Conservation (phyloP, 163 green algal species). For the Chlamydomonas reinhardtii region DNA sequence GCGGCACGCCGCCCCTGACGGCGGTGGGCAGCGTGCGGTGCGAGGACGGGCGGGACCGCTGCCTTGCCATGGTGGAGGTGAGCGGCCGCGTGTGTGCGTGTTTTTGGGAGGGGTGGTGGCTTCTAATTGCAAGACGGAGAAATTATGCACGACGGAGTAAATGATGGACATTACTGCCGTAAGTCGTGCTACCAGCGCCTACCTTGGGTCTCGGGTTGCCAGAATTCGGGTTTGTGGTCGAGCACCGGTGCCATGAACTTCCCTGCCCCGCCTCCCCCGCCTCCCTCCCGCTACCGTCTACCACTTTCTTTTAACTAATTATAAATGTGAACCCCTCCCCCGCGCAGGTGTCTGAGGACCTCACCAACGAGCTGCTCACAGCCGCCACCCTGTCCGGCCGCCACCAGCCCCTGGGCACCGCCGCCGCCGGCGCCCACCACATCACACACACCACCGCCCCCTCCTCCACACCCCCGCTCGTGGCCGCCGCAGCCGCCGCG, state of each 20-base stretch:
- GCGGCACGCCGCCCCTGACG: constrained; percentile 21
- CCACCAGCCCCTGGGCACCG: not conserved
- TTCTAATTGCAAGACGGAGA: too few species aligned
- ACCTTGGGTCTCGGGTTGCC: too few species aligned
- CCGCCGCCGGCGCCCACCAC: not conserved
- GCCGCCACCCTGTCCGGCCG: constrained; percentile 2
- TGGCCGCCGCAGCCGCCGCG: not conserved
- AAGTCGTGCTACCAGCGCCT: too few species aligned
- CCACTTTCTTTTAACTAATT: too few species aligned
- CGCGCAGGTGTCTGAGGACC: constrained; percentile 40
- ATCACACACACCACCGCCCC: not conserved
- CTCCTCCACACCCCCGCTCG: not conserved
- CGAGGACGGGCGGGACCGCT: constrained; percentile 33
- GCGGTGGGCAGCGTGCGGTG: constrained; percentile 26
- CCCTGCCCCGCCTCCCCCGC: too few species aligned
- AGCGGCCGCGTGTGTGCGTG: not conserved
- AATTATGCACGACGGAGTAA: too few species aligned
- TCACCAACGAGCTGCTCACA: constrained; percentile 35
- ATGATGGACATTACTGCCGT: too few species aligned
- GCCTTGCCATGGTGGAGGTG: constrained; percentile 64
- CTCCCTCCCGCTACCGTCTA: too few species aligned
- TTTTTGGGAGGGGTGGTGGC: too few species aligned
- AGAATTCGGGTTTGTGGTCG: too few species aligned
- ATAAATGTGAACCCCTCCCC: too few species aligned
- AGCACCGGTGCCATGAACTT: too few species aligned